These are phyloP conservation scores for Melocanna baccifera DNA, from an alignment of 176 grass and related monocot genomes.

Conservation along the genomic window DNA sequence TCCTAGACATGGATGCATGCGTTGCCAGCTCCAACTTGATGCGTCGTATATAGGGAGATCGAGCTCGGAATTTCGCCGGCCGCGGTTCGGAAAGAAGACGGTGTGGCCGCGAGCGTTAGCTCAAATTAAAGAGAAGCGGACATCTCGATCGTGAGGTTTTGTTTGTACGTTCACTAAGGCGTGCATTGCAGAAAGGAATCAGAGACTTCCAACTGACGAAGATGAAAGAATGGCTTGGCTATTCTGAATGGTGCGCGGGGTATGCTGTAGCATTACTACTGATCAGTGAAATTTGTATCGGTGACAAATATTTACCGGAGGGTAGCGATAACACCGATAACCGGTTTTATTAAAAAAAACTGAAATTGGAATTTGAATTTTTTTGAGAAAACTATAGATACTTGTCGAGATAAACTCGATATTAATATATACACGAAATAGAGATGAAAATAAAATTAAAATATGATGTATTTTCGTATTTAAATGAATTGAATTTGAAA, in stretches of 20 bases:
- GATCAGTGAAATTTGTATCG: too few relatives aligned
- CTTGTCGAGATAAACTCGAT: too few relatives aligned
- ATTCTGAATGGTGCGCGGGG: not conserved
- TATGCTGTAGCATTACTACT: not conserved
- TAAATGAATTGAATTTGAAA: too few relatives aligned
- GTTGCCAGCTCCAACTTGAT: not conserved
- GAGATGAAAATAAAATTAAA: too few relatives aligned
- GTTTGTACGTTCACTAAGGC: not conserved
- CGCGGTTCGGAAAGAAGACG: not conserved
- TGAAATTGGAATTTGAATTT: too few relatives aligned
- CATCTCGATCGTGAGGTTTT: not conserved
- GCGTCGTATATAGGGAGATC: not conserved
- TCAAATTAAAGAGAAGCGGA: not conserved
- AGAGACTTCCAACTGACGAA: not conserved
- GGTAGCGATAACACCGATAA: too few relatives aligned
- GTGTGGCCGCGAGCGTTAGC: not conserved
- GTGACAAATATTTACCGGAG: too few relatives aligned
- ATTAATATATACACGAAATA: too few relatives aligned
- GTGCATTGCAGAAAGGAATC: not conserved
- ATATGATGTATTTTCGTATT: too few relatives aligned
- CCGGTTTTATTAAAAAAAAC: too few relatives aligned
- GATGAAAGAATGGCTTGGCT: not conserved
- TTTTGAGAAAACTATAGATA: too few relatives aligned
- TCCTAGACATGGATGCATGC: not conserved
- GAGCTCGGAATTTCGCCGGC: not conserved